Conservation (phyloP, 352 stramenopile species). For the Pythium aristosporum region DNA sequence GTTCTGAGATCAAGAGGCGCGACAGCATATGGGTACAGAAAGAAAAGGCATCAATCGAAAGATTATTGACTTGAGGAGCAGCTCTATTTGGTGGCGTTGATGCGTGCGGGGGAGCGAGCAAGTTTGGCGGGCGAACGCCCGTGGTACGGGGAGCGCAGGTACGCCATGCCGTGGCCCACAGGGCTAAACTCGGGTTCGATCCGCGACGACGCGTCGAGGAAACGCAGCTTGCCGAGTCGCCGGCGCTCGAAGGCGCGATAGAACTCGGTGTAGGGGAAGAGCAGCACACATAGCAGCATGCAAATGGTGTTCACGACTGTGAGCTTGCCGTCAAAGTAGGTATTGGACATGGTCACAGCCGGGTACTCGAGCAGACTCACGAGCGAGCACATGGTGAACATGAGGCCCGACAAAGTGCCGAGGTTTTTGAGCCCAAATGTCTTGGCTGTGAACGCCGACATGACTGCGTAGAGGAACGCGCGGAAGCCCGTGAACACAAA, state of each 20-base stretch:
- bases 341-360: constrained; percentile 70
- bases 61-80: neutral
- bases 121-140: constrained; percentile 12
- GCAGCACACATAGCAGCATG: constrained; percentile 48
- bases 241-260: constrained; percentile 44
- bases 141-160: constrained; percentile 46
- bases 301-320: constrained; percentile 50
- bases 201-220: constrained; percentile 16
- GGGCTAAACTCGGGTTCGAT: constrained; percentile 21
- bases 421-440: constrained; percentile 87
- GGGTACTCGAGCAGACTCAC: constrained; percentile 80
- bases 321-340: constrained; percentile 55
- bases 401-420: constrained; percentile 77
- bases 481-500: constrained; percentile 83
- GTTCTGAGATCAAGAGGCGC: too few species aligned
- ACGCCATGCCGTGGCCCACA: constrained; percentile 51
- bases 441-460: constrained; percentile 86
- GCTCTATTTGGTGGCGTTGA: constrained; percentile 11
- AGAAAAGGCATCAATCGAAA: neutral
- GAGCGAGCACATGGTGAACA: constrained; percentile 77
- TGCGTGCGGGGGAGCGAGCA: constrained; percentile 15
- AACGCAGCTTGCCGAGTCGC: constrained; percentile 34
- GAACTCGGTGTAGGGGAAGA: constrained; percentile 67
- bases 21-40: neutral
- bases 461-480: constrained; percentile 84